A percentile compares a stretch with the other conserved stretches of the same genome.
Conservation (phyloP, 1,284 basidiomycete species). For the Waitea zeae region DNA sequence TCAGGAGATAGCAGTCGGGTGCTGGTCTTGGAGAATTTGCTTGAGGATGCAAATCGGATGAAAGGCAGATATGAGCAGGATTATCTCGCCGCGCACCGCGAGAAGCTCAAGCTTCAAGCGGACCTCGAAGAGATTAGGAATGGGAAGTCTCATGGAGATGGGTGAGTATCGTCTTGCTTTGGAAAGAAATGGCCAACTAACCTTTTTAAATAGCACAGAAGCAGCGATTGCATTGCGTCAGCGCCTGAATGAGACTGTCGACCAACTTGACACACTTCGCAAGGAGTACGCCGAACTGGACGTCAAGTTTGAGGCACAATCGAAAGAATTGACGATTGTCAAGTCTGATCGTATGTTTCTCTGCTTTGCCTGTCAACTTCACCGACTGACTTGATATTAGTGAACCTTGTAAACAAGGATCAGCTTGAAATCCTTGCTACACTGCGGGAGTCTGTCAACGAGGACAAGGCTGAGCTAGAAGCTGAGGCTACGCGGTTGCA, state of each 20-base stretch:
- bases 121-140: slow-evolving; percentile 80
- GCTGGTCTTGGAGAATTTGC: slow-evolving; percentile 73
- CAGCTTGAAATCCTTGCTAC: slow-evolving; percentile 70
- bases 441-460: slow-evolving; percentile 75
- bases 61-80: slow-evolving; percentile 82
- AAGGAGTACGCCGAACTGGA: slow-evolving; percentile 58
- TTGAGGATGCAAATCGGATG: slow-evolving; percentile 83
- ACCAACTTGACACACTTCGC: slow-evolving; percentile 60
- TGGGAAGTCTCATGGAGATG: slow-evolving; percentile 70
- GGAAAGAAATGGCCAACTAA: slow-evolving; percentile 3
- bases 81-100: slow-evolving; percentile 72
- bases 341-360: slow-evolving; percentile 69
- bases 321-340: slow-evolving; percentile 63
- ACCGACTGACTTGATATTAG: slow-evolving; percentile 18
- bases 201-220: slow-evolving; percentile 52
- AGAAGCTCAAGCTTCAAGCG: slow-evolving; percentile 66
- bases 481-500: slow-evolving; percentile 46
- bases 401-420: slow-evolving; percentile 72
- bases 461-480: slow-evolving; percentile 70
- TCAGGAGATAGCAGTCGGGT: slow-evolving; percentile 61
- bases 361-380: not conserved
- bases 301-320: slow-evolving; percentile 48
- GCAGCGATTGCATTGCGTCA: slow-evolving; percentile 78
- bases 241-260: slow-evolving; percentile 74
- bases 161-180: too few species aligned